Evolutionary conservation across 139 green algal genomes (phyloP).

Genomic region (Gonium pectorale): DNA sequence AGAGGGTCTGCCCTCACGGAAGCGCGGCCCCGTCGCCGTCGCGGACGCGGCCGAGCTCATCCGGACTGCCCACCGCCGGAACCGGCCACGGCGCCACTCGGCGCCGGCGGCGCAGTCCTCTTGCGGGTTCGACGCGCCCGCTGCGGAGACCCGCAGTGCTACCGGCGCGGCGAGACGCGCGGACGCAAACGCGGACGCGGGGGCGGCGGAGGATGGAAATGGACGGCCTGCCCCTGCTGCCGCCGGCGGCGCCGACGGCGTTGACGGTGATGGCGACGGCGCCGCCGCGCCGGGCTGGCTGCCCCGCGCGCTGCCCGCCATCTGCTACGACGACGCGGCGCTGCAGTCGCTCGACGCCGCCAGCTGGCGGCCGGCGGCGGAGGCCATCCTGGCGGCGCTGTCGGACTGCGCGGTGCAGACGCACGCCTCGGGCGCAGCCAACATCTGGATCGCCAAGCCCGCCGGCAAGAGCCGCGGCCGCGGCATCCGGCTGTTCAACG

Average conservation of each 20-base stretch:
- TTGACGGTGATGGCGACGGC: neutral
- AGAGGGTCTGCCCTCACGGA: too few species aligned
- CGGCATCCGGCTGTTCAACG: slow-evolving; percentile 77
- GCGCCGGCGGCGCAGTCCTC: neutral
- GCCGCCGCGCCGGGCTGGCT: neutral
- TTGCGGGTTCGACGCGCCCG: too few species aligned
- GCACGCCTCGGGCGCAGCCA: slow-evolving; percentile 63
- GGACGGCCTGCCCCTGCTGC: neutral
- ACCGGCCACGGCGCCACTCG: neutral
- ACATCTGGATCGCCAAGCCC: slow-evolving; percentile 82
- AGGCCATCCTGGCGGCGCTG: slow-evolving; percentile 40
- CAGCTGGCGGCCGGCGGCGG: slow-evolving; percentile 4
- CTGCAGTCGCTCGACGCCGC: slow-evolving; percentile 23
- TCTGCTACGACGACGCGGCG: slow-evolving; percentile 10
- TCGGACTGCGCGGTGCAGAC: slow-evolving; percentile 42
- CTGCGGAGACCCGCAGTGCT: too few species aligned
- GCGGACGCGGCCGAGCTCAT: neutral
- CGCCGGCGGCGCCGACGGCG: neutral
- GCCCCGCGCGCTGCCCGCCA: slow-evolving; percentile 1
- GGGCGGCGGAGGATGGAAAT: too few species aligned
- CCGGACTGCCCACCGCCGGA: neutral
- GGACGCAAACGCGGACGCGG: too few species aligned
- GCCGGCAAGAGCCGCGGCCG: slow-evolving; percentile 68
- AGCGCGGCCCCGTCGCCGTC: slow-evolving; percentile 1
- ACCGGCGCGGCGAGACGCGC: too few species aligned